phyloP scores from a whole-genome alignment of 2,329 filamentous ascomycete species.

The Boeremia exigua region DNA sequence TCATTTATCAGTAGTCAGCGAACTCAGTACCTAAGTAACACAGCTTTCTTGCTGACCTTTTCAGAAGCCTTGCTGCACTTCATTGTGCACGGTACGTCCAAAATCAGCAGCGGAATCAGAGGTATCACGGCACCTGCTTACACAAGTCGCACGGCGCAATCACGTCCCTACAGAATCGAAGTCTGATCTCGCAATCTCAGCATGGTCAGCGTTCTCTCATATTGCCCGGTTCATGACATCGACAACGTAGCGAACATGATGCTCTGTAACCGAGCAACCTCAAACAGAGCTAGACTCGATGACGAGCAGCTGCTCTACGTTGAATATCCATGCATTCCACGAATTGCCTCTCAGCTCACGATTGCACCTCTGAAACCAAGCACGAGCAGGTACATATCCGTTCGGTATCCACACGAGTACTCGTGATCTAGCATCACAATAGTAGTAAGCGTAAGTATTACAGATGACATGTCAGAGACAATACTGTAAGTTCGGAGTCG shows the following conservation, averaged over 20 bases:
- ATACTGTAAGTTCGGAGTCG: neutral
- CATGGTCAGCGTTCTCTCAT: neutral
- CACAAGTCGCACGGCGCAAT: neutral
- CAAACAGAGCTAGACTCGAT: neutral
- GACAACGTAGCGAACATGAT: neutral
- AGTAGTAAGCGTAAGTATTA: neutral
- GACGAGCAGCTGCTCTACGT: neutral
- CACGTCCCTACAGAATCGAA: neutral
- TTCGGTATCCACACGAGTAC: neutral
- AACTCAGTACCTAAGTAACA: no score
- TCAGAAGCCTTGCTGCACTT: no score
- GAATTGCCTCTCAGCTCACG: neutral
- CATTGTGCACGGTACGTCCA: neutral
- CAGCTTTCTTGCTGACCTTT: no score
- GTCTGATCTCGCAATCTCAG: neutral
- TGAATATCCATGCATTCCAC: no score
- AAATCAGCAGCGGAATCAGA: neutral
- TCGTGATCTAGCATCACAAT: neutral
- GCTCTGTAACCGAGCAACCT: neutral
- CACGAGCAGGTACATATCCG: neutral
- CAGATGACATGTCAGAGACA: neutral
- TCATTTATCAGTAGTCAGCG: no score
- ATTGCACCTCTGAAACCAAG: neutral
- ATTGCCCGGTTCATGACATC: neutral
- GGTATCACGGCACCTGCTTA: neutral